Base-by-base conservation (phyloP, 305 asterid species). In the Coffea humblotiana region DNA sequence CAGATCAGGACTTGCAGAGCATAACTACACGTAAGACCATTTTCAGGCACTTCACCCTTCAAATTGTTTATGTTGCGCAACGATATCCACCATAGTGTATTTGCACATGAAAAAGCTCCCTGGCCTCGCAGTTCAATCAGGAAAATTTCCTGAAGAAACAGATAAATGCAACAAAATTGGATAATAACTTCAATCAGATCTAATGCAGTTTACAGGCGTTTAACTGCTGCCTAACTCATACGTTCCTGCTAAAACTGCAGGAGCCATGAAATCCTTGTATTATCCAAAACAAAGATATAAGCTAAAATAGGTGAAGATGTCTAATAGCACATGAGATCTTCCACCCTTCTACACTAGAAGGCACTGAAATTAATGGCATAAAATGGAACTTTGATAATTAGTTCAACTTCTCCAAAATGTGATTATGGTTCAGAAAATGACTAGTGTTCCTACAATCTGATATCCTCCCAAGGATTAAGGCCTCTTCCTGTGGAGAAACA, bases 371-470 rank as follows among this genome's bases (percentile, higher is more conserved):
- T 74, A 40, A 48, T 69, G 37, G 25, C 15, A 71, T 27, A 40
- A 47, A 81, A 71, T 47, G 69, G 80, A 64, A 61, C 52, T 73
- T 70, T 35, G 71, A n/a, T 65, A 49, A 60, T 58, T 71, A 76
- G 73, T 70, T 75, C 78, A 71, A 67, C 63, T 54, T 66, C 64
- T 67, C 75, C 35, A 25, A 66, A 75, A 76, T 52, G 73, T 71
- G 12, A 77, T 67, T 23, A 19, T 71, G 45, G 29, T 63, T 81
- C 65, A 65, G 66, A 71, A 81, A 77, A 71, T 71, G 72, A 63
- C 49, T 72, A 51, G 49, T 81, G 56, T 63, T 72, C 78, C 84
- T 81, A 81, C 65, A 54, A 27, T 43, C 21, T 40, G 52, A 72
- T 37, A 66, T 60, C 73, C 25, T 60, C 80, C 79, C 35, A 40